These are phyloP conservation scores for Aphanoascus verrucosus DNA, from an alignment of 2,329 filamentous ascomycete genomes.

Conservation along the genomic window DNA sequence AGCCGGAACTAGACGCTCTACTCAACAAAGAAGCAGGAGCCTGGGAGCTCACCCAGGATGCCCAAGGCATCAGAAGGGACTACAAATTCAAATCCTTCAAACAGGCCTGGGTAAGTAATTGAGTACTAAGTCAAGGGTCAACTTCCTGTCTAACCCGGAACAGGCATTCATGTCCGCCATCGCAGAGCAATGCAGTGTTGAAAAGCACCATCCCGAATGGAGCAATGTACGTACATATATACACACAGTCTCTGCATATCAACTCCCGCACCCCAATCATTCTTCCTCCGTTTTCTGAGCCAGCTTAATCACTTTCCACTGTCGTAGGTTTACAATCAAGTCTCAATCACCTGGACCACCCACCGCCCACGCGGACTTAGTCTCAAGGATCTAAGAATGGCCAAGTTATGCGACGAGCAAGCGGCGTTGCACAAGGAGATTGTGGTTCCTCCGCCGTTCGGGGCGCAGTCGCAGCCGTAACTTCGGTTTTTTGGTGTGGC, in stretches of 20 bases:
- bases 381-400: conserved; percentile 29
- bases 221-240: conserved; percentile 8
- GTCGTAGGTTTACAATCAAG: conserved; percentile 10
- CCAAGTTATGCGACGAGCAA: conserved; percentile 29
- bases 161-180: conserved; percentile 12
- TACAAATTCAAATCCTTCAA: conserved; percentile 13
- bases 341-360: conserved; percentile 27
- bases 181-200: conserved; percentile 9
- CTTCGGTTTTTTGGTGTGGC: not conserved
- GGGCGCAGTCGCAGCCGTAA: not conserved
- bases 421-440: conserved; percentile 19
- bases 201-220: conserved; percentile 14
- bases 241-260: too few relatives aligned
- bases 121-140: too few relatives aligned
- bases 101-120: conserved; percentile 6
- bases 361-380: conserved; percentile 32
- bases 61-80: conserved; percentile 1
- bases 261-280: not conserved
- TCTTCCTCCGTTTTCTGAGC: too few relatives aligned
- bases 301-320: not conserved
- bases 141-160: not conserved
- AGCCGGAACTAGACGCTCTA: conserved; percentile 1
- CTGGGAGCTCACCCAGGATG: conserved; percentile 7
- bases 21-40: conserved; percentile 2
- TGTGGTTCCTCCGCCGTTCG: conserved; percentile 6